Evolutionary conservation across 2,329 filamentous ascomycete species (phyloP), one percentile per base, ranked within the genome.

Genomic region (Botrytis tulipae): DNA sequence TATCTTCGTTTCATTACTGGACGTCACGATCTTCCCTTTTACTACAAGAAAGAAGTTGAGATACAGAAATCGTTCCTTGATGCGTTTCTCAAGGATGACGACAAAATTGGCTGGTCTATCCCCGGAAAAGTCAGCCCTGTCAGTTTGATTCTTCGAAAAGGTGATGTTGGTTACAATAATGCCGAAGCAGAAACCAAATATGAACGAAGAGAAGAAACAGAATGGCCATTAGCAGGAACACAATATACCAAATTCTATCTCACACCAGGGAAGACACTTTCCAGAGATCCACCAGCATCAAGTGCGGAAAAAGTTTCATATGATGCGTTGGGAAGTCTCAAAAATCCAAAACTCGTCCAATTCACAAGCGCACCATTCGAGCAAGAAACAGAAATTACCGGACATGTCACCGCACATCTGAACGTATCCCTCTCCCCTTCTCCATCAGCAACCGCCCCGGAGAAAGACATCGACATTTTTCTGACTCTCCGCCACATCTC

Each of bases 1-100:
- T 93, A 91, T 76, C 84, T 93, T 0, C 87, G 91, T 10, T 89
- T 92, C 79, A 91, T 93, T 78, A 90, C 87, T 0, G 91, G 91
- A 2, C 86, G 91, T 0, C 91, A 93, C 75, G 91, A 93, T 77
- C 83, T 93, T 2, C 91, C 91, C 0, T 93, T 93, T 80, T 93
- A 92, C 82, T 92, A 92, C 79, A 81, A 86, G 1, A 88, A 92
- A 66, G 89, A 92, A 75, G 90, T 92, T 0, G 88, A 91, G 74
- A 77, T 93, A 0, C 91, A 93, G 78, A 85, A 84, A 65, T 88
- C 87, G 76, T 93, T 93, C 80, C 82, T 93, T 0, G 89, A 92
- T 74, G 91, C 91, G 0, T 93, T 93, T 78, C 84, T 93, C 51
- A 93, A 92, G 76, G 88, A 85, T 1, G 85, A 92, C 0, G 91